Conservation (phyloP, 306 rosid genomes). For the Prunus mume region DNA sequence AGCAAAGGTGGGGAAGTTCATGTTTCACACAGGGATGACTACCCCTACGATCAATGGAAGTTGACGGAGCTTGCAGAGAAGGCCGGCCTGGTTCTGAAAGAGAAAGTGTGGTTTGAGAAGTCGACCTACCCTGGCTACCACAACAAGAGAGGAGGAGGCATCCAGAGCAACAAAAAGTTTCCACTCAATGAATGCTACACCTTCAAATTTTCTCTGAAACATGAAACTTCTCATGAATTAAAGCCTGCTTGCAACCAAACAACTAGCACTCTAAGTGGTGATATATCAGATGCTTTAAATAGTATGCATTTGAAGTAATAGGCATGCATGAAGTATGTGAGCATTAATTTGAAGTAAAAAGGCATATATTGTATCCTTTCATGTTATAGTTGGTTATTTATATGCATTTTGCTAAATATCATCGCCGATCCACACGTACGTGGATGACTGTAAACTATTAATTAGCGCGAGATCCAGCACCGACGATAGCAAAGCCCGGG, state of each 20-base stretch:
- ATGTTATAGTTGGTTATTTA: too few relatives aligned
- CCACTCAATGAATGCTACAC: conserved; percentile 12
- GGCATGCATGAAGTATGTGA: too few relatives aligned
- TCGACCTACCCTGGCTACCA: conserved; percentile 23
- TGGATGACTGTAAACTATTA: not conserved
- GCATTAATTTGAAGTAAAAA: too few relatives aligned
- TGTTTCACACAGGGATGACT: conserved; percentile 15
- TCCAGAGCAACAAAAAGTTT: conserved; percentile 23
- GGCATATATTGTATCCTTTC: too few relatives aligned
- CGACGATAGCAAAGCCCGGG: not conserved
- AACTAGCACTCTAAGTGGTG: too few relatives aligned
- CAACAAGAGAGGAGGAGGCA: conserved; percentile 24
- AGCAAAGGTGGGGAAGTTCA: conserved; percentile 23
- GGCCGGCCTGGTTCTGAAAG: conserved; percentile 10
- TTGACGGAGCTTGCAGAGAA: conserved; percentile 6
- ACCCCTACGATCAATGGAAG: conserved; percentile 22
- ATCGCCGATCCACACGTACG: too few relatives aligned
- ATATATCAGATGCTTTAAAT: not conserved
- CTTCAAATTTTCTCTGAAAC: conserved; percentile 14
- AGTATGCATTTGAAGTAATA: too few relatives aligned
- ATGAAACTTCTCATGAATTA: not conserved
- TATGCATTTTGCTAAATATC: too few relatives aligned
- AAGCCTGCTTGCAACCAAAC: too few relatives aligned
- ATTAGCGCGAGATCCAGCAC: not conserved
- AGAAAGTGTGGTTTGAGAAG: not conserved